Evolutionary conservation across 2,329 filamentous ascomycete species (phyloP).

Genomic region (Alternaria panax): DNA sequence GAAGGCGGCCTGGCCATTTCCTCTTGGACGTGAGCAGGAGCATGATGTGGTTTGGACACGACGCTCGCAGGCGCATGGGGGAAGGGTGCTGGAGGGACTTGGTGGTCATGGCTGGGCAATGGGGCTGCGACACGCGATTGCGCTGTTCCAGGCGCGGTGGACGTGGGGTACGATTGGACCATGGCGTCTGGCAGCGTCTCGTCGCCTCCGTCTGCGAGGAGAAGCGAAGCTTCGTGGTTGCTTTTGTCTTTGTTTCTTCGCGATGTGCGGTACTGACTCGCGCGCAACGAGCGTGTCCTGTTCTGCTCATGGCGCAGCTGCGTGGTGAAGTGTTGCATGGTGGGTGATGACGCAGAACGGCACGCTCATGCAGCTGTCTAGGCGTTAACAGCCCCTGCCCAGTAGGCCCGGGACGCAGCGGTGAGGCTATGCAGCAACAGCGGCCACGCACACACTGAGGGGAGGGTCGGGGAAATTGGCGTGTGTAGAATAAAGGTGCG

Average conservation of each 20-base stretch:
- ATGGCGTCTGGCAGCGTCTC: constrained; percentile 15
- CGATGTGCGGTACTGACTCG: constrained; percentile 36
- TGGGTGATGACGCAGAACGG: constrained; percentile 12
- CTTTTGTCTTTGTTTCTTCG: constrained; percentile 35
- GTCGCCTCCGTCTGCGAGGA: constrained; percentile 25
- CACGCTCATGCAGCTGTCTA: constrained; percentile 12
- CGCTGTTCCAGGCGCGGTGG: constrained; percentile 30
- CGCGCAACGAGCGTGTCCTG: constrained; percentile 43
- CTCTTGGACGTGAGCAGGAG: constrained; percentile 42
- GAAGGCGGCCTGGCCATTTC: constrained; percentile 53
- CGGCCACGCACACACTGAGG: not conserved
- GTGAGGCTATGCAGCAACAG: constrained; percentile 9
- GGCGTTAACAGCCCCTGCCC: constrained; percentile 8
- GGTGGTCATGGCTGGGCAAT: constrained; percentile 46
- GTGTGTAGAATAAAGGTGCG: constrained; percentile 5
- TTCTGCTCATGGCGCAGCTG: constrained; percentile 39
- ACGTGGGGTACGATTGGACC: constrained; percentile 26
- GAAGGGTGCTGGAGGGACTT: constrained; percentile 53
- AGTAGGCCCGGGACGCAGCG: constrained; percentile 8
- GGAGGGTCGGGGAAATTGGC: not conserved
- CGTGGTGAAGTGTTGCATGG: constrained; percentile 46
- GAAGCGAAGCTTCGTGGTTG: constrained; percentile 18
- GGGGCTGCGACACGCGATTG: constrained; percentile 53
- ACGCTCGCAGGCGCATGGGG: constrained; percentile 51
- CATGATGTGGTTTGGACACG: constrained; percentile 23